Evolutionary conservation across 2,329 filamentous ascomycete genomes (phyloP), one percentile per base, ranked within the genome.

Genomic region (Diaporthe citrichinensis): DNA sequence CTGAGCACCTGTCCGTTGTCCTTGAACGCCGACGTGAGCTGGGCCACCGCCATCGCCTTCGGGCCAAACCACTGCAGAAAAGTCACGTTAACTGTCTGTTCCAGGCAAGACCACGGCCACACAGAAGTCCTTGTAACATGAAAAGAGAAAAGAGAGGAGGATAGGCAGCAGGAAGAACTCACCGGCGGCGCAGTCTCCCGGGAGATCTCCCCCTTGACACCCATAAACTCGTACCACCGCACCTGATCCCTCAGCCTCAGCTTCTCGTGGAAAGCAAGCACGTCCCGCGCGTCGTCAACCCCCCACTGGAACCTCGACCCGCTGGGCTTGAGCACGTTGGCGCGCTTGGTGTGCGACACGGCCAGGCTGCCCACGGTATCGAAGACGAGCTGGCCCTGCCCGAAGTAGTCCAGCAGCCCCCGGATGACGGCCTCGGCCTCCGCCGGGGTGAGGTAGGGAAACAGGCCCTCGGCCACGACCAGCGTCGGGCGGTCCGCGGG

Each of bases 401-500:
- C 68, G 3, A 76, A 76, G 73, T 75, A 75, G 41, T 59, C 72
- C 10, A 62, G 44, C 17, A 76, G 34, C 3, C 68, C 68, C 1
- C 28, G 28, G 23, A 76, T 59, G 25, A 76, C 39, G 17, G 31
- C 59, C 44, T 68, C 23, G 3, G 69, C 69, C 68, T 75, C 73
- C 7, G 28, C 15, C 1, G 67, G 59, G 34, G 72, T 2, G 23
- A 77, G 31, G 25, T 28, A 77, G 1, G 39, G 55, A 7, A 74
- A 61, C 39, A 68, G 25, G 44, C 57, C 65, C 67, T 77, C 74
- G n/a, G 71, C 72, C 1, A 76, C 46, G 44, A 77, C 68, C 2
- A 76, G 58, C n/a, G 71, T 74, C 7, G 72, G 75, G 4, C 76
- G 49, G 53, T 77, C 71, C 10, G 71, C 67, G 7, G 74, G 74